Evolutionary conservation across 1,284 basidiomycete genomes (phyloP).

Genomic region (Trametes sp.): DNA sequence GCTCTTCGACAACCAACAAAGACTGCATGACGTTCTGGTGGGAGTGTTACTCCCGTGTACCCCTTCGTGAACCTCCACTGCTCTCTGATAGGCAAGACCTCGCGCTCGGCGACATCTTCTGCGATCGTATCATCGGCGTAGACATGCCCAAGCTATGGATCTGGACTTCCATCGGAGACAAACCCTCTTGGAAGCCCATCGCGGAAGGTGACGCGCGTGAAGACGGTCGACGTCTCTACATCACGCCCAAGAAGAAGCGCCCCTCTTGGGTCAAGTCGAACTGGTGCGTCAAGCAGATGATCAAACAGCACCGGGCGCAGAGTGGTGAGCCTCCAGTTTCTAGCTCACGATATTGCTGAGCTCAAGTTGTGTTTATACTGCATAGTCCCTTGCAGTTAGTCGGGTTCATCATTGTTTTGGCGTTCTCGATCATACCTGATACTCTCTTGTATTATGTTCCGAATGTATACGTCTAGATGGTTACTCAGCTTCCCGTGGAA

Average conservation of each 20-base stretch:
- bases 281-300: slow-evolving; percentile 9
- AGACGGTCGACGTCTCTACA: not conserved
- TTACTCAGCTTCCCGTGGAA: too few relatives aligned
- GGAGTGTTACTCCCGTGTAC: not conserved
- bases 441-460: too few relatives aligned
- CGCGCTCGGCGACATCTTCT: slow-evolving; percentile 3
- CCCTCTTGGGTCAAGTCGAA: slow-evolving; percentile 3
- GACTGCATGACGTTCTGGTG: slow-evolving; percentile 2
- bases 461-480: too few relatives aligned
- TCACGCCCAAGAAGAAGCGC: not conserved
- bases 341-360: too few relatives aligned
- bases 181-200: not conserved
- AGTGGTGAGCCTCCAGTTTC: slow-evolving; percentile 1
- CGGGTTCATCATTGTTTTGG: too few relatives aligned
- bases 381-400: too few relatives aligned
- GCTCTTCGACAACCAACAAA: slow-evolving; percentile 1
- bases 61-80: not conserved
- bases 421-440: too few relatives aligned
- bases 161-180: not conserved
- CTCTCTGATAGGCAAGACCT: not conserved
- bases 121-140: not conserved
- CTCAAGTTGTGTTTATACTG: too few relatives aligned
- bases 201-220: not conserved
- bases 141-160: slow-evolving; percentile 1
- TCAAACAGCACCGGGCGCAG: not conserved